Base-by-base conservation (phyloP, 2,329 filamentous ascomycete species). In the Fusarium sp. region DNA sequence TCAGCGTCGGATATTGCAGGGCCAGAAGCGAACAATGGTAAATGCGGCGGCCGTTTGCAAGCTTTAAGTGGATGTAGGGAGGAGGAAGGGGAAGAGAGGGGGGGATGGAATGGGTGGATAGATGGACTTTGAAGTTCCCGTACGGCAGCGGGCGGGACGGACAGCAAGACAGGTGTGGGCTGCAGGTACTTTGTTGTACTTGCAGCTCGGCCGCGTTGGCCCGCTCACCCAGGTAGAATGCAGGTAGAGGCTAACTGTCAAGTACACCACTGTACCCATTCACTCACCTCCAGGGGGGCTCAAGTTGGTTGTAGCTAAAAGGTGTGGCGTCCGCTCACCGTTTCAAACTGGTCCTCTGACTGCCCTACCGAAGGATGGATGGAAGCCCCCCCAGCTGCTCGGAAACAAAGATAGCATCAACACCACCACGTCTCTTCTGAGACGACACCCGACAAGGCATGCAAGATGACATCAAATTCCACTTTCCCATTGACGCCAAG, bases 111-210 rank as follows among this genome's bases (percentile, higher is more conserved):
- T 42, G 38, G 64, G 49, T 63, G 35, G 59, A 57, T 44, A 40
- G 56, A 63, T 53, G 56, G 46, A 67, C 63, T 61, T 31, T 67
- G 66, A 55, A 40, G 57, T 38, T 63, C 57, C 44, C 70, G 61
- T 66, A 65, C 61, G 61, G 61, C 61, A 61, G 57, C 71, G 71
- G 67, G 58, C 63, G 63, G 71, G 71, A 73, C 63, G 67, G 67
- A 64, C 60, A 71, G 67, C 49, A 51, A 62, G 36, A 44, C 66
- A 35, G 46, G 24, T 29, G 49, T 56, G 60, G 60, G 46, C 33
- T 51, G 60, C 31, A 55, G 60, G 44, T 36, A 51, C 40, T 27
- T 42, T 24, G 20, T 6, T 27, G 14, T 59, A 59, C 57, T 31
- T 33, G n/a, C 17, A 14, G 7, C 27, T 6, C 17, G 11, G 17